Base-by-base conservation (phyloP, 169 alveolate genomes). In the Eimeria acervulina region DNA sequence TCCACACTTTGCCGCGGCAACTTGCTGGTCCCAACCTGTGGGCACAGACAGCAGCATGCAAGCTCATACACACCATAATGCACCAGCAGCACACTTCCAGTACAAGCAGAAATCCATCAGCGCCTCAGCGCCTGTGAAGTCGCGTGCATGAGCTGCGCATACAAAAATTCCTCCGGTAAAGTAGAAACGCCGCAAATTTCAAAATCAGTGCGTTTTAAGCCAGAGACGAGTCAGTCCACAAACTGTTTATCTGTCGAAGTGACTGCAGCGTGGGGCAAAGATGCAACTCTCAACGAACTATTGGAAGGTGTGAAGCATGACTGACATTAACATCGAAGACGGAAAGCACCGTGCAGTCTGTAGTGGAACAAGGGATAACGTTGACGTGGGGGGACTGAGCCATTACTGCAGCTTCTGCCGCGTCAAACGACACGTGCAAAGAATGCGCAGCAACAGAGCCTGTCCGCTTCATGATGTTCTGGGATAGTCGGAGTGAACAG, bases 271-370 rank as follows among this genome's bases (percentile, higher is more conserved):
- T 33, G 51, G 3, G 87, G 87, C 61, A 15, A 17, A 38, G 44
- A 10, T n/a, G n/a, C n/a, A n/a, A n/a, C n/a, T n/a, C n/a, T n/a
- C n/a, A n/a, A n/a, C n/a, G n/a, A n/a, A n/a, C n/a, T n/a, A n/a
- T n/a, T n/a, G n/a, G n/a, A n/a, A n/a, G n/a, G n/a, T n/a, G n/a
- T n/a, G n/a, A n/a, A n/a, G n/a, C n/a, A 33, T 6, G 83, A 61
- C 93, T 55, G 52, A 87, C 93, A 59, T 63, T 87, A 31, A 63
- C 63, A 61, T 61, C 93, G 81, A 33, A 36, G n/a, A 87, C 63
- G 26, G 93, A 87, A 40, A 87, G 83, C 15, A 87, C 93, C 23
- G 93, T 87, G 93, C 93, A 87, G 61, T 87, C 83, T 23, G 93
- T 87, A 12, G 81, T 87, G 80, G 81, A 63, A 47, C 81, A 44